These are phyloP conservation scores for Oryza nivara DNA, from an alignment of 176 grass and related monocot genomes.

Conservation along the genomic window DNA sequence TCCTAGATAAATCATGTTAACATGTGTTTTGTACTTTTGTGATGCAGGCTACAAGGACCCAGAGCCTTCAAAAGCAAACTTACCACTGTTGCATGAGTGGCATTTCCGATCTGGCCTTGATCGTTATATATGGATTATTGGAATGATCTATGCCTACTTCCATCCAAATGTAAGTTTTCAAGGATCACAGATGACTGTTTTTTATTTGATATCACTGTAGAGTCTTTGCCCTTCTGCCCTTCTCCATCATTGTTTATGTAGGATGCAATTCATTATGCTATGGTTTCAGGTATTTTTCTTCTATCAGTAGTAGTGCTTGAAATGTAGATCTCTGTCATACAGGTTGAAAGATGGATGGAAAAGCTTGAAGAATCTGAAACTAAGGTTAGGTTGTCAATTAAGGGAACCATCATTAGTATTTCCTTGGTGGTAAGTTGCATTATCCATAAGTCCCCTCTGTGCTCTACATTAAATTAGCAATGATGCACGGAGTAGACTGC, in stretches of 20 bases:
- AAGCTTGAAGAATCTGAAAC: slow-evolving; percentile 50
- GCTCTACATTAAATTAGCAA: slow-evolving; percentile 3
- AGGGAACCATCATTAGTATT: slow-evolving; percentile 45
- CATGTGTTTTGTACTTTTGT: not conserved
- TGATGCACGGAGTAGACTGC: not conserved
- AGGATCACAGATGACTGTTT: not conserved
- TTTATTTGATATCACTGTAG: not conserved
- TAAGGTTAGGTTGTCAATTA: slow-evolving; percentile 41
- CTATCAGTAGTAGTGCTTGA: not conserved
- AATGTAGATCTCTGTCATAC: not conserved
- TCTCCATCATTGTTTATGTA: not conserved
- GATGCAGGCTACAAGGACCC: slow-evolving; percentile 73
- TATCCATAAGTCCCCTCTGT: not conserved
- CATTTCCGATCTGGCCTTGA: slow-evolving; percentile 91
- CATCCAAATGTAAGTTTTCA: slow-evolving; percentile 71
- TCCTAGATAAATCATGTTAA: slow-evolving; percentile 3
- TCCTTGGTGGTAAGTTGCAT: slow-evolving; percentile 48
- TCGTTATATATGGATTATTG: slow-evolving; percentile 88
- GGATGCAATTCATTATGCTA: too few species aligned
- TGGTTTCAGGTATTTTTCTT: not conserved
- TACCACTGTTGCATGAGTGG: slow-evolving; percentile 77
- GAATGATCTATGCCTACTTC: slow-evolving; percentile 93
- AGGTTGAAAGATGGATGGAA: slow-evolving; percentile 60
- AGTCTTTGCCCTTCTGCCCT: not conserved
- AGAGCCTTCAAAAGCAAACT: slow-evolving; percentile 62